Evolutionary conservation across 1,139 yeast species (phyloP).

Genomic region (Maudiozyma humilis): DNA sequence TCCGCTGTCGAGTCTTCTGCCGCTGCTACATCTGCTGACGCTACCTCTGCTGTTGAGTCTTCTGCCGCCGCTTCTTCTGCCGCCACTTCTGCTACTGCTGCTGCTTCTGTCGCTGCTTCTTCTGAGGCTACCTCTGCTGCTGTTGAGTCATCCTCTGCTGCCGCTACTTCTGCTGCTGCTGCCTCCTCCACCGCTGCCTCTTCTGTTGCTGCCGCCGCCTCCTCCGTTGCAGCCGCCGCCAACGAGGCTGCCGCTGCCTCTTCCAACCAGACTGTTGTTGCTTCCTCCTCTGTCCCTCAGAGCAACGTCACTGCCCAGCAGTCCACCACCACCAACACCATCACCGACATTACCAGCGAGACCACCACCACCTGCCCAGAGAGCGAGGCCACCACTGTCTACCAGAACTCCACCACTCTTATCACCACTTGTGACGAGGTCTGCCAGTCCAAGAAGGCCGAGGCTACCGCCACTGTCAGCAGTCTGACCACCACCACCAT

Average conservation of each 20-base stretch:
- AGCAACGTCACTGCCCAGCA: background rate
- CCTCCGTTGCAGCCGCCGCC: background rate
- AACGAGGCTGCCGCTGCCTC: background rate
- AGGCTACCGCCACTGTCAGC: background rate
- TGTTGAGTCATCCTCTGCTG: background rate
- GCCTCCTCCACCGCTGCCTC: background rate
- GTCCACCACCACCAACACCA: background rate
- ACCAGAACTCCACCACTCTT: background rate
- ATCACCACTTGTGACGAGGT: background rate
- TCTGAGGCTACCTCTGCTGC: background rate
- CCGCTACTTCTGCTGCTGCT: background rate
- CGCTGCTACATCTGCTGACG: background rate
- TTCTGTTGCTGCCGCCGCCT: background rate
- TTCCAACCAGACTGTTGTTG: background rate
- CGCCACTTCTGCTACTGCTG: background rate
- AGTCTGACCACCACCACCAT: background rate
- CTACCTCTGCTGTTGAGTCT: background rate
- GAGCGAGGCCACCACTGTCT: background rate
- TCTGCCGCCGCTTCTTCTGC: background rate
- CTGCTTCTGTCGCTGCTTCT: background rate
- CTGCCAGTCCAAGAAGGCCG: constrained; percentile 1
- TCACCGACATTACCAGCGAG: background rate
- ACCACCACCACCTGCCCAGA: constrained; percentile 1
- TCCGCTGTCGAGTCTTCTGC: background rate
- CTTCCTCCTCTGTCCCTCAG: background rate